Evolutionary conservation across 2,329 filamentous ascomycete genomes (phyloP), one percentile per base, ranked within the genome.

Genomic region (Aspergillus oerlinghausenensis): DNA sequence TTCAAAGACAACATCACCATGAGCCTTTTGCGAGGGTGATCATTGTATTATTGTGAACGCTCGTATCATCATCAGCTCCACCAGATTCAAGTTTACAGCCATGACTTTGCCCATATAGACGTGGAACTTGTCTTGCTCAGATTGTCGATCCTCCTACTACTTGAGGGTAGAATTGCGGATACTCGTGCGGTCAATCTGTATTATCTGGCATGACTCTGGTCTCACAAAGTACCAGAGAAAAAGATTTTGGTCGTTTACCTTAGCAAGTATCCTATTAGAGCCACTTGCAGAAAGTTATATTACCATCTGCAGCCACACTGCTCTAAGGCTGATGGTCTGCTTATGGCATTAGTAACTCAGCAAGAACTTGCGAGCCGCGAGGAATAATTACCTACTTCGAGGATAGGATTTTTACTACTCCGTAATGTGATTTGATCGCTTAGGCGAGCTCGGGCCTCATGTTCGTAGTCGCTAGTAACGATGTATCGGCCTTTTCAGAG

Each of bases 231-330:
- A 23, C 21, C 43, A 47, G 43, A 47, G 10, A 38, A 35, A 38
- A 17, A 17, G 5, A 17, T 7, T 38, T 14, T 17, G 32, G 14
- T 38, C 14, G 14, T 38, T 26, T 26, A 26, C 25, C 25, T 26
- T 17, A 38, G 14, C 14, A 25, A 25, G 59, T 61, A 57, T 38
- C 59, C 56, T 21, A 56, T 63, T 64, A 14, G 35, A 55, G 61
- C 56, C 58, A 60, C 59, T 54, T 63, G 63, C 63, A 65, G 58
- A 55, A 52, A 50, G 32, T 49, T 56, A 55, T 53, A 56, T 60
- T 57, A 58, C 55, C 61, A 58, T 60, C 61, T 60, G 61, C 63
- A 65, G 61, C 58, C 55, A 60, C 57, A 47, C 21, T 47, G 23
- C 21, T 26, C 21, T 58, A 57, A 51, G 55, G 49, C 50, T 59